phyloP scores from a whole-genome alignment of 2,329 filamentous ascomycete genomes.

The Orbilia javanica region DNA sequence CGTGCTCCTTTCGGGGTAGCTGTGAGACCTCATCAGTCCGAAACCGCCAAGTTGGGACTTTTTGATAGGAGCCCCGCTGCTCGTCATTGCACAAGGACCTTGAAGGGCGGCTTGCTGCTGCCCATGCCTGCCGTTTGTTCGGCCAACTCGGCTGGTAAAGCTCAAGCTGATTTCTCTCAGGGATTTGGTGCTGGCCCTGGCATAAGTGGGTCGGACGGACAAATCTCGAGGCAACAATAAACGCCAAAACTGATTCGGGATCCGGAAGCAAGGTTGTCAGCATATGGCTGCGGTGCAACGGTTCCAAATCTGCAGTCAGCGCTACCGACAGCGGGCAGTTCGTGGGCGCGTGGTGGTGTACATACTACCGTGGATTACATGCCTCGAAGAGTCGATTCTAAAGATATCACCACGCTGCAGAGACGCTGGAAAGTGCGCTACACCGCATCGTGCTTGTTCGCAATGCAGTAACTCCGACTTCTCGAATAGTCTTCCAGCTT shows the following conservation, averaged over 20 bases:
- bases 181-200: background rate
- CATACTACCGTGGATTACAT: no score
- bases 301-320: constrained; percentile 4
- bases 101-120: constrained; percentile 13
- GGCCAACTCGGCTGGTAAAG: constrained; percentile 35
- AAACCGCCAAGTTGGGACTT: constrained; percentile 53
- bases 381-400: no score
- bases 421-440: background rate
- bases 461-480: background rate
- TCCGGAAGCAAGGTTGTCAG: constrained; percentile 2
- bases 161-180: constrained; percentile 1
- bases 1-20: constrained; percentile 39
- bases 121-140: constrained; percentile 10
- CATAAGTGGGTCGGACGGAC: background rate
- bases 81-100: constrained; percentile 19
- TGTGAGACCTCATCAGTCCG: constrained; percentile 45
- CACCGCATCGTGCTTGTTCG: background rate
- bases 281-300: constrained; percentile 1
- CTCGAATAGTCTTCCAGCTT: constrained; percentile 8
- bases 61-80: constrained; percentile 22
- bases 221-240: constrained; percentile 37
- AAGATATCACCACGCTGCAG: constrained; percentile 23
- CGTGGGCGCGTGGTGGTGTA: constrained; percentile 26
- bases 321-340: background rate
- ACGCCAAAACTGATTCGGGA: constrained; percentile 30